A percentile compares a stretch with the other conserved stretches of the same genome.
Conservation (phyloP, 164 flowering plant genomes). For the Santalum album region DNA sequence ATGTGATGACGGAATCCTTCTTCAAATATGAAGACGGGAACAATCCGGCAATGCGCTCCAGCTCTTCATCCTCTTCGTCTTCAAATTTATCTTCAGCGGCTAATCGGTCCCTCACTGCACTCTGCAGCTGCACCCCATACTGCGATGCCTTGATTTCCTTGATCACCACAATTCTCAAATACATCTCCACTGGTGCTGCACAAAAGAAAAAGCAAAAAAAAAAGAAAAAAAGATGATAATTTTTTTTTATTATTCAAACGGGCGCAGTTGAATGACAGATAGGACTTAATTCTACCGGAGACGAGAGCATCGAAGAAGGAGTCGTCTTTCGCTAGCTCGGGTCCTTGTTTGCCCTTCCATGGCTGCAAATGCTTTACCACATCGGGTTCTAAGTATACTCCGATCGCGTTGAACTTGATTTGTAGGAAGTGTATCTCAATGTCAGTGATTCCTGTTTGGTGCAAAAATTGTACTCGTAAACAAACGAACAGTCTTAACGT, state of each 20-base stretch:
- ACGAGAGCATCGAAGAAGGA: conserved; percentile 72
- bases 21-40: conserved; percentile 73
- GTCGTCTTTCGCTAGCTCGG: conserved; percentile 53
- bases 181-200: conserved; percentile 79
- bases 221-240: too few relatives aligned
- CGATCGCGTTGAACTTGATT: conserved; percentile 88
- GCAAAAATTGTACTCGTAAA: too few relatives aligned
- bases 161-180: conserved; percentile 71
- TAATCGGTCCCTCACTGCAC: conserved; percentile 75
- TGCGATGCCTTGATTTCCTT: conserved; percentile 96
- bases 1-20: conserved; percentile 55
- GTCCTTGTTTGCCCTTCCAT: conserved; percentile 69
- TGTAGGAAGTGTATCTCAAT: conserved; percentile 92
- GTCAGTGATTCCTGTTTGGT: conserved; percentile 67
- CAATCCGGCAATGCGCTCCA: conserved; percentile 63
- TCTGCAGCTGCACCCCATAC: conserved; percentile 79
- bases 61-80: conserved; percentile 76
- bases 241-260: too few relatives aligned
- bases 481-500: too few relatives aligned
- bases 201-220: too few relatives aligned
- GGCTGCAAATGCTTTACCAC: conserved; percentile 45
- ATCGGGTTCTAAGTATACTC: conserved; percentile 75
- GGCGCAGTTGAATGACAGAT: too few relatives aligned
- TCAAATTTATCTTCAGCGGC: conserved; percentile 78
- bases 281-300: conserved; percentile 33